Evolutionary conservation across 2,329 filamentous ascomycete species (phyloP), one percentile per base, ranked within the genome.

Genomic region (Aspergillus flavus): DNA sequence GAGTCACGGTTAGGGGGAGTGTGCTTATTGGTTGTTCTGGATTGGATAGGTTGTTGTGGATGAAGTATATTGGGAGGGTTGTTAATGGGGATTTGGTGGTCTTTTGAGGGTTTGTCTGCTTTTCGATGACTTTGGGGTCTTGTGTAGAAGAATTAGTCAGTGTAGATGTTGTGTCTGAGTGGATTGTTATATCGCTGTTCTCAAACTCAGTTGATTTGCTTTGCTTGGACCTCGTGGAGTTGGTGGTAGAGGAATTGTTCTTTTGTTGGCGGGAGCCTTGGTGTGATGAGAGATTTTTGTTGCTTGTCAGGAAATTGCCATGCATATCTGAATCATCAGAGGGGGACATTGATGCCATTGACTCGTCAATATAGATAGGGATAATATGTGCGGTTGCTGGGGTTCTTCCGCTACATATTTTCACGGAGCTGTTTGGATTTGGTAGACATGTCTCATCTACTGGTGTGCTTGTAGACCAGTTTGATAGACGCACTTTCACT

Each of bases 341-440:
- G 4, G 64, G 50, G 2, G 50, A 59, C 11, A 23, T 30, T 2
- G 62, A 54, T 6, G 52, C 28, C 1, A 52, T 53, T 6, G 58
- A 61, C 19, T 64, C 58, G 54, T 76, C 73, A 9, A 70, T 39
- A 48, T 70, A 68, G 14, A 76, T 66, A 6, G 63, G 59, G 41
- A 71, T 66, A 30, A 32, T 14, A 46, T 19, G 19, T 41, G 57
- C 41, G 21, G 57, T n/a, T 19, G 26, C 28, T 19, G 16, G 32
- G 12, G 12, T 10, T 39, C n/a, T 11, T 19, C 39, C 48, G 30
- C 30, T 19, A 34, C 12, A 26, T 19, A 2, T 45, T 53, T 23
- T 26, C 34, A 21, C 52, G 26, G 64, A 34, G 4, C 16, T 21
- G 28, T 26, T 43, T 23, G 23, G 11, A 32, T 21, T 21, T 2